Evolutionary conservation across 2,329 filamentous ascomycete genomes (phyloP).

Genomic region (Parafenestella ontariensis): DNA sequence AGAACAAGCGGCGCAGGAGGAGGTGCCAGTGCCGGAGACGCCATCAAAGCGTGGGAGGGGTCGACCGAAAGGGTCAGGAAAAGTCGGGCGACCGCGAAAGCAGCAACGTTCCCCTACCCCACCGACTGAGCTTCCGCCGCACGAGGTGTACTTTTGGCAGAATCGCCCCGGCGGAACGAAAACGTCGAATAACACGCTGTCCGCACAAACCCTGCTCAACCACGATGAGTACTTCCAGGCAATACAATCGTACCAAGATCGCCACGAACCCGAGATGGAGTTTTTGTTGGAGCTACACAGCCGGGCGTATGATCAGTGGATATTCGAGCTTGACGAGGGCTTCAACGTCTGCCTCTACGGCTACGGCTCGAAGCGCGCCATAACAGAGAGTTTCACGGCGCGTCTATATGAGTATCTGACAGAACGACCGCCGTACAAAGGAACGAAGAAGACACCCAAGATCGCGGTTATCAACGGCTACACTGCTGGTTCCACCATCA

Average conservation of each 20-base stretch:
- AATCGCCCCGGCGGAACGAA: slow-evolving; percentile 82
- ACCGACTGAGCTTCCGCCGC: slow-evolving; percentile 79
- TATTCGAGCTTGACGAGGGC: slow-evolving; percentile 83
- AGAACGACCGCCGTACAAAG: slow-evolving; percentile 34
- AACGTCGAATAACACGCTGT: slow-evolving; percentile 85
- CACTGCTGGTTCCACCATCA: slow-evolving; percentile 67
- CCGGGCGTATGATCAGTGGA: slow-evolving; percentile 88
- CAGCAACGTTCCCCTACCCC: slow-evolving; percentile 77
- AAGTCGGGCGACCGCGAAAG: slow-evolving; percentile 59
- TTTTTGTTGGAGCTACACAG: slow-evolving; percentile 78
- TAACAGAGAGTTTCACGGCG: slow-evolving; percentile 78
- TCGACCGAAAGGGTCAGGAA: slow-evolving; percentile 42
- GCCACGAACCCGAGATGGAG: slow-evolving; percentile 72
- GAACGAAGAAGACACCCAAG: slow-evolving; percentile 54
- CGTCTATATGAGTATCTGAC: slow-evolving; percentile 64
- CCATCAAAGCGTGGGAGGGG: slow-evolving; percentile 61
- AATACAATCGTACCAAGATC: slow-evolving; percentile 69
- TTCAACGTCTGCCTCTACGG: slow-evolving; percentile 89
- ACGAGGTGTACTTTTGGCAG: slow-evolving; percentile 93
- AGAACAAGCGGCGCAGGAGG: slow-evolving; percentile 39
- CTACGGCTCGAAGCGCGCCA: slow-evolving; percentile 83
- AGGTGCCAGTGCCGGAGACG: slow-evolving; percentile 56
- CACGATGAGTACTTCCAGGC: slow-evolving; percentile 90
- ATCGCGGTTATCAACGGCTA: slow-evolving; percentile 92
- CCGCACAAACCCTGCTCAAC: slow-evolving; percentile 76